Evolutionary conservation across 768 basidiomycete genomes (phyloP), one percentile per base, ranked within the genome.

Genomic region (Rhodosporidiobolus sp.): DNA sequence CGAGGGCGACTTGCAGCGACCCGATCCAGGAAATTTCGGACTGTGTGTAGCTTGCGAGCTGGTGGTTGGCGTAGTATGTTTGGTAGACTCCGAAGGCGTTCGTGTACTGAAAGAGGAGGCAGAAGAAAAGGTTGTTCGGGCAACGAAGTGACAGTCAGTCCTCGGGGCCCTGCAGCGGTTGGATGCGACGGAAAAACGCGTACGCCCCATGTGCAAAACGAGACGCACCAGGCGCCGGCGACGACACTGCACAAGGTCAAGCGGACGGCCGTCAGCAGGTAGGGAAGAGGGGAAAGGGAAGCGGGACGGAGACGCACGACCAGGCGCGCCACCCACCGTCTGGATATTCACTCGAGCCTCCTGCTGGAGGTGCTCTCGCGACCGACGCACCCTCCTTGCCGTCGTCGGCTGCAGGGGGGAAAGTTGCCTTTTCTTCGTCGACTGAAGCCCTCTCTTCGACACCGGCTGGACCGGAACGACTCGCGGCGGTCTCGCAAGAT

Each of bases 1-100:
- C 79, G 26, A 87, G 78, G 64, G 85, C 83, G 17, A 86, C 78
- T 63, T 87, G 85, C 16, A 82, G 79, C 45, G 86, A 85, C 16
- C 86, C 87, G 43, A 87, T 83, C 82, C 81, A 84, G 46, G 81
- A 75, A 59, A 76, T 74, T 59, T 74, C 67, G 22, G 69, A 69
- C 0, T 67, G 67, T 14, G 61, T 62, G 35, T 74, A 57, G 30
- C 73, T 38, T 1, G 61, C 12, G 8, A 78, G 66, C 43, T 76
- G 75, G 48, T 76, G 19, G 4, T 52, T 38, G 17, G 67, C 58
- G 53, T 78, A 78, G 59, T 78, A 73, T 0, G 55, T 63, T 48
- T 78, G 77, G 43, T 67, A 78, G 11, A 75, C 74, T 0, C 77
- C 75, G 45, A 55, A 75, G 1, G 54, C 35, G 38, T 74, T 76